Base-by-base conservation (phyloP, 139 green algal species). In the Pleodorina starrii region DNA sequence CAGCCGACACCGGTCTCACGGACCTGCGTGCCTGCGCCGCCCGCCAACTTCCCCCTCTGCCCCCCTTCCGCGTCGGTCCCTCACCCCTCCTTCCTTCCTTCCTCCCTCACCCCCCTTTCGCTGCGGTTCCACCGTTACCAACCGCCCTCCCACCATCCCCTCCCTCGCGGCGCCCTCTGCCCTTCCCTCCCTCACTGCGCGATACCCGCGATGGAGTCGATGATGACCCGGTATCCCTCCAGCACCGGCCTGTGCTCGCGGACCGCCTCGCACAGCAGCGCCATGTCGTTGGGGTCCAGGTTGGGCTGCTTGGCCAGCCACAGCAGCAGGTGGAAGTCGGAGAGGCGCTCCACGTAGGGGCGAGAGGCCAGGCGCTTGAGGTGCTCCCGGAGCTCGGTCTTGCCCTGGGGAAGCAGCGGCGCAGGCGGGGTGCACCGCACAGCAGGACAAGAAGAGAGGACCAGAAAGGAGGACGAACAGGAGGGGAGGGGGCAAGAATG, bases 271-370 rank as follows among this genome's bases (percentile, higher is more conserved):
- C 90, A 93, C 16, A 99, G 82, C 29, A 95, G 84, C 12, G 92
- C 90, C 66, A 99, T 93, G 92, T 99, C 97, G 40, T 90, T 51
- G 21, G 92, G 54, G 69, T 98, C 96, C 29, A 99, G 90, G 89
- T 95, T 95, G 46, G 94, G 93, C 87, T 98, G 96, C 76, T 95
- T 95, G 14, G 96, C 93, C 57, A 99, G 93, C 93, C 96, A 99
- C 68, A 99, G 93, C 66, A 99, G 94, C 57, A 99, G 91, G 91
- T 99, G 98, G 89, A 99, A 98, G 92, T 99, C 98, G 3, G 95
- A 87, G 5, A 99, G 91, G 3, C 92, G 91, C 83, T 96, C 91
- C 76, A 86, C 87, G 90, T 98, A 99, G 1, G 71, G 36, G 11
- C 44, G 43, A 17, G 72, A 46, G 32, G 38, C 27, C 25, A 59